Percentiles rank a stretch among this genome's conserved stretches.
These are phyloP conservation scores for Fraxinus latifolia DNA, from an alignment of 305 asterid species.

Conservation along the genomic window DNA sequence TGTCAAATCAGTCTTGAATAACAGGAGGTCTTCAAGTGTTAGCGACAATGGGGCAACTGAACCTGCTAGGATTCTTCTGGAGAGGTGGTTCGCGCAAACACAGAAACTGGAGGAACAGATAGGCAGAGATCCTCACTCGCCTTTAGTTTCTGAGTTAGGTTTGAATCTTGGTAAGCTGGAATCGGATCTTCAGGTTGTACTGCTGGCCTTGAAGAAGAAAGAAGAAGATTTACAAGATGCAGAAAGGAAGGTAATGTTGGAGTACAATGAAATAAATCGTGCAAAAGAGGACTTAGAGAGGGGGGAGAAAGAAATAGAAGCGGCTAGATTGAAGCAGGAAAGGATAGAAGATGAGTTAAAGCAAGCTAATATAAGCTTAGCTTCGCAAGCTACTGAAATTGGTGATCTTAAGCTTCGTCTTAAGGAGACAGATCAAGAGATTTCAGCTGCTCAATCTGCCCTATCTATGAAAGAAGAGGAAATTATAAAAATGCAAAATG, in stretches of 20 bases:
- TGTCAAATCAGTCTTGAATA: conserved; percentile 55
- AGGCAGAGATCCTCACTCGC: conserved; percentile 51
- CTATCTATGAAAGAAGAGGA: conserved; percentile 57
- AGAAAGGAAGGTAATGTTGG: conserved; percentile 52
- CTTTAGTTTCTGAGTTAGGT: conserved; percentile 51
- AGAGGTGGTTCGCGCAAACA: conserved; percentile 68
- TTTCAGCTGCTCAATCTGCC: conserved; percentile 43
- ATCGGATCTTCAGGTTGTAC: conserved; percentile 63
- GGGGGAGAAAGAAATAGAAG: conserved; percentile 46
- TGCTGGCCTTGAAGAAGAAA: conserved; percentile 63
- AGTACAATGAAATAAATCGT: conserved; percentile 44
- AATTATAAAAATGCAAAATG: conserved; percentile 50
- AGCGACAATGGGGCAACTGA: conserved; percentile 57
- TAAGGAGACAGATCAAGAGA: conserved; percentile 54
- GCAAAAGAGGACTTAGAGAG: conserved; percentile 55
- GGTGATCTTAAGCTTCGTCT: conserved; percentile 54
- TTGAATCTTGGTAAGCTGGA: conserved; percentile 52
- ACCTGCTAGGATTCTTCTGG: conserved; percentile 72
- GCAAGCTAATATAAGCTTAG: conserved; percentile 51
- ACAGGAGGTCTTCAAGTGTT: conserved; percentile 46
- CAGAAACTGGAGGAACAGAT: conserved; percentile 80
- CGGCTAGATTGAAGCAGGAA: conserved; percentile 55
- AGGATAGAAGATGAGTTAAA: conserved; percentile 64
- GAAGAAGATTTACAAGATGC: conserved; percentile 77
- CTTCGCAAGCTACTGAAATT: conserved; percentile 61